Base-by-base conservation (phyloP, 768 basidiomycete species). In the Psilocybe cubensis region DNA sequence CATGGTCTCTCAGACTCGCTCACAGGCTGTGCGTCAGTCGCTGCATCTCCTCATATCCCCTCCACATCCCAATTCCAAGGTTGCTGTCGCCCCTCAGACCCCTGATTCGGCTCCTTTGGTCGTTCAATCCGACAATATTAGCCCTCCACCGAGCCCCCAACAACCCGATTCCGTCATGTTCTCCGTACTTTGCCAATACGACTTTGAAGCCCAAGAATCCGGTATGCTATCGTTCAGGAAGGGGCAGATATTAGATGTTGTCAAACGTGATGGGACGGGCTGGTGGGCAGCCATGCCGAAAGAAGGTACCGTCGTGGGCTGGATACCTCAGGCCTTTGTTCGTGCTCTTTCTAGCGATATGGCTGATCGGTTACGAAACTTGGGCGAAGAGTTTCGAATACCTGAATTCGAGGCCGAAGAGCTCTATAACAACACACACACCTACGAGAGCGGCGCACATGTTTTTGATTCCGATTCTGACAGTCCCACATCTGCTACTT, bases 281-380 rank as follows among this genome's bases (percentile, higher is more conserved):
- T 92, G 90, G 91, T 92, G 90, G 89, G 90, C 88, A 18, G 91
- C 90, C 18, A 81, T 88, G 72, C 77, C 83, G 21, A 71, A 72
- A 10, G 64, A 54, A n/a, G 81, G 80, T 11, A 74, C 79, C 47
- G 68, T 71, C 29, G 77, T 89, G 28, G 89, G 91, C 44, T 92
- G 91, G 91, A 85, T 92, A 57, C 91, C 91, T 9, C 80, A 83
- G 60, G 83, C 86, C 1, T 92, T 83, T 69, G 88, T 93, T 4
- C 75, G 74, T 48, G 76, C 79, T 1, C 72, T 92, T 9, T 71
- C 80, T 8, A 74, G 76, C 27, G 78, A 82, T 31, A 81, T 83
- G 73, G 74, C 79, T 4, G 79, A 83, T 18, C 78, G 70, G 55
- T 71, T 86, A 44, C 70, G 70, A 52, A 72, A 72, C 42, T 73